Base-by-base conservation (phyloP, 768 basidiomycete species). In the Collybiopsis luxurians region DNA sequence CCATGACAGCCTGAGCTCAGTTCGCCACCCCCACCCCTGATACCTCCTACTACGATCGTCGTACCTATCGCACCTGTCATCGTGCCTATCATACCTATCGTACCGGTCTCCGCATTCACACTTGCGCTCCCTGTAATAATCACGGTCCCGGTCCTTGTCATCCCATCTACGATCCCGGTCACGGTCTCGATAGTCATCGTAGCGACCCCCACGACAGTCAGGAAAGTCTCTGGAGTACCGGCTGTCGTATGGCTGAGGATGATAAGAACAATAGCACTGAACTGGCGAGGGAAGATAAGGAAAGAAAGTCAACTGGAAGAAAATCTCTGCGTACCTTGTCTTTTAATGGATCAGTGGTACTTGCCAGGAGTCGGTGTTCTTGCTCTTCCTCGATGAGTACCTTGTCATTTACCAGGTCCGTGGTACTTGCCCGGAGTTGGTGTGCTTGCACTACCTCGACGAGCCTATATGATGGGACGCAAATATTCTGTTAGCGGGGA, bases 371-470 rank as follows among this genome's bases (percentile, higher is more conserved):
- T n/a, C n/a, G n/a, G n/a, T n/a, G 31, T 34, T 34, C 31, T 34
- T 34, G 31, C 13, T 34, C 5, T 34, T 34, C 6, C 5, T 13
- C 13, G 31, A 13, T 6, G 31, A 5, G 5, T 63, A 87, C 87
- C 87, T 57, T 76, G 73, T 40, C 90, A 81, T 74, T 95, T 94
- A 42, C 94, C 92, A 47, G 94, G 92, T 0, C 94, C 95, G 59
- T 92, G 92, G 81, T 99, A 99, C 52, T 89, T 76, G 26, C 96
- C 96, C 2, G 96, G 96, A 6, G 96, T 99, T 2, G 96, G 90
- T 11, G 93, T 91, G 61, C 93, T 81, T n/a, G 92, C 93, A 59
- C 93, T 87, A 55, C 89, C 92, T 63, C 92, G 88, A 48, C 93
- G 89, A 62, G 93, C 93, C 92, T 21, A n/a, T 42, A 28, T 50